Evolutionary conservation across 306 rosid genomes (phyloP).

Genomic region (Castanopsis chinensis): DNA sequence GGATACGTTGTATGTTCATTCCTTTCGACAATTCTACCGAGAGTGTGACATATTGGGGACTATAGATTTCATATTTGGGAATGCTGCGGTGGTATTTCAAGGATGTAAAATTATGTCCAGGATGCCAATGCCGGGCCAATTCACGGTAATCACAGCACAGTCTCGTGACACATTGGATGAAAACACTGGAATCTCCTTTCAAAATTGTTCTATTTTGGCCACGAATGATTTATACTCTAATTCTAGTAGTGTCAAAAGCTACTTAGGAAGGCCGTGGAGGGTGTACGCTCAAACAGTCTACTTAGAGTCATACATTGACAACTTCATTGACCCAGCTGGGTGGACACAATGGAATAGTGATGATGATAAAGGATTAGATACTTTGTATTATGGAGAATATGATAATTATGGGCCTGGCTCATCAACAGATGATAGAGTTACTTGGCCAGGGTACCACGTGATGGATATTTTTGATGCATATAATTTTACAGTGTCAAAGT

Average conservation of each 20-base stretch:
- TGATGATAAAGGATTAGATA: conserved; percentile 36
- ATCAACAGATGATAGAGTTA: conserved; percentile 39
- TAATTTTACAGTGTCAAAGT: conserved; percentile 54
- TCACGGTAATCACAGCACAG: conserved; percentile 69
- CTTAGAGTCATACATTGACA: conserved; percentile 59
- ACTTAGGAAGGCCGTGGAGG: conserved; percentile 80
- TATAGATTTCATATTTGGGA: conserved; percentile 75
- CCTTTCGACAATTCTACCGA: conserved; percentile 77
- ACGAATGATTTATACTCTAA: conserved; percentile 38
- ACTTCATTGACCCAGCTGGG: conserved; percentile 54
- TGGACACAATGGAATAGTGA: conserved; percentile 59
- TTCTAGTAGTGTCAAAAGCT: conserved; percentile 45
- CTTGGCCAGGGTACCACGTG: conserved; percentile 57
- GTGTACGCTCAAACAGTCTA: conserved; percentile 50
- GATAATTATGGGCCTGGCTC: conserved; percentile 73
- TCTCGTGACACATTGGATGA: conserved; percentile 58
- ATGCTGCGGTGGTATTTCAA: conserved; percentile 74
- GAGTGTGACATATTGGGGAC: conserved; percentile 81
- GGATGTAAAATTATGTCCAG: conserved; percentile 49
- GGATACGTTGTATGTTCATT: conserved; percentile 70
- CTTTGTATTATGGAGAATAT: conserved; percentile 72
- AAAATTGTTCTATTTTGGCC: conserved; percentile 64
- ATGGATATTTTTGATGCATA: conserved; percentile 63
- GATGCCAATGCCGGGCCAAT: conserved; percentile 59
- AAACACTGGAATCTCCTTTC: conserved; percentile 71